phyloP scores from a whole-genome alignment of 805 yeast genomes.

The Yarrowia porcina region DNA sequence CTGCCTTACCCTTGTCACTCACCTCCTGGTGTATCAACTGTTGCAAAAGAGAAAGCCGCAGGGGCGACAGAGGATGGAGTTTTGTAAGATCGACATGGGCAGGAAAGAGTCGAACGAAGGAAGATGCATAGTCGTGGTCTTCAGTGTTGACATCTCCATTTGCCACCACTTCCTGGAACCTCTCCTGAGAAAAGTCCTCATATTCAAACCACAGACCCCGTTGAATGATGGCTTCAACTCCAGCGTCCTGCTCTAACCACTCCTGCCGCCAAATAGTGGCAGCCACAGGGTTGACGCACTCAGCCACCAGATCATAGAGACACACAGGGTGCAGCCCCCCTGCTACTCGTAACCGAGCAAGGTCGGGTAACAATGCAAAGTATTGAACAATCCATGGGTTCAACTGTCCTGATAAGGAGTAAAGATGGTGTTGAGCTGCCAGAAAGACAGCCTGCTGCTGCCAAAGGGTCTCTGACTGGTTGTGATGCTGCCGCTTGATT shows the following conservation, averaged over 20 bases:
- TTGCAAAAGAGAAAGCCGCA: not conserved
- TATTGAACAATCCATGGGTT: constrained; percentile 15
- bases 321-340: not conserved
- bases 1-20: not conserved
- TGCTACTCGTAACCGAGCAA: not conserved
- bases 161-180: not conserved
- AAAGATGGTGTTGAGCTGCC: constrained; percentile 9
- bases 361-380: not conserved
- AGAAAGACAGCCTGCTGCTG: constrained; percentile 8
- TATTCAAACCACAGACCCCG: not conserved
- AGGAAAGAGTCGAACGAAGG: not conserved
- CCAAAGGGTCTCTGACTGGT: not conserved
- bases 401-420: not conserved
- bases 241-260: not conserved
- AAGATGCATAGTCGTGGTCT: not conserved
- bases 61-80: not conserved
- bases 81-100: not conserved
- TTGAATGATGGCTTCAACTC: not conserved
- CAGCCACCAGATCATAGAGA: constrained; percentile 1
- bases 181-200: constrained; percentile 10
- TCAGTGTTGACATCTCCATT: not conserved
- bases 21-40: not conserved
- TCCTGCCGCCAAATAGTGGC: not conserved
- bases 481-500: not conserved
- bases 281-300: not conserved